These are phyloP conservation scores for Austroboletus niveus DNA, from an alignment of 1,284 basidiomycete species.

Conservation along the genomic window DNA sequence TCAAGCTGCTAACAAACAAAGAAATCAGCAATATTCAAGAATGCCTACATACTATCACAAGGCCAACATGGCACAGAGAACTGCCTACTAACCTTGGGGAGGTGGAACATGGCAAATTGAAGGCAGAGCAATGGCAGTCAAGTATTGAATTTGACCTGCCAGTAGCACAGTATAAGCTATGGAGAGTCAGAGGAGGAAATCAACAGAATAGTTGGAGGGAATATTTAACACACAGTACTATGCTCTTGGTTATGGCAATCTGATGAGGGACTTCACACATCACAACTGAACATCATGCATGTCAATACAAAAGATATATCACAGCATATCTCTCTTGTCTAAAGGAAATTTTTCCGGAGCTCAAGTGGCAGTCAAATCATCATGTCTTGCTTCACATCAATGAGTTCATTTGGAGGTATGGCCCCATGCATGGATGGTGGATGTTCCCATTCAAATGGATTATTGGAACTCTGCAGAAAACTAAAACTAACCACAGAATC, in stretches of 20 bases:
- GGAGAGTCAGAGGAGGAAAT: no score
- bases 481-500: constrained; percentile 1
- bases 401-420: constrained; percentile 17
- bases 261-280: constrained; percentile 10
- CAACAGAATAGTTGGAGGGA: background rate
- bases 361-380: constrained; percentile 15
- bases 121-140: no score
- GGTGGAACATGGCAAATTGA: no score
- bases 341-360: constrained; percentile 5
- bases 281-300: constrained; percentile 10
- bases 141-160: no score
- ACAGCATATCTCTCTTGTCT: constrained; percentile 11
- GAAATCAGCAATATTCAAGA: no score
- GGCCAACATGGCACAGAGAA: no score
- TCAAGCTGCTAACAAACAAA: no score
- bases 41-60: no score
- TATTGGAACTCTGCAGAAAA: background rate
- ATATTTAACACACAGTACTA: constrained; percentile 11
- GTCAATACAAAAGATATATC: constrained; percentile 14
- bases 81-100: no score
- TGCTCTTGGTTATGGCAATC: constrained; percentile 15
- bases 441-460: background rate
- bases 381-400: constrained; percentile 20
- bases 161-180: no score
- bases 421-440: constrained; percentile 29